Base-by-base conservation (phyloP, 2,329 filamentous ascomycete species). In the Apiospora sp. region DNA sequence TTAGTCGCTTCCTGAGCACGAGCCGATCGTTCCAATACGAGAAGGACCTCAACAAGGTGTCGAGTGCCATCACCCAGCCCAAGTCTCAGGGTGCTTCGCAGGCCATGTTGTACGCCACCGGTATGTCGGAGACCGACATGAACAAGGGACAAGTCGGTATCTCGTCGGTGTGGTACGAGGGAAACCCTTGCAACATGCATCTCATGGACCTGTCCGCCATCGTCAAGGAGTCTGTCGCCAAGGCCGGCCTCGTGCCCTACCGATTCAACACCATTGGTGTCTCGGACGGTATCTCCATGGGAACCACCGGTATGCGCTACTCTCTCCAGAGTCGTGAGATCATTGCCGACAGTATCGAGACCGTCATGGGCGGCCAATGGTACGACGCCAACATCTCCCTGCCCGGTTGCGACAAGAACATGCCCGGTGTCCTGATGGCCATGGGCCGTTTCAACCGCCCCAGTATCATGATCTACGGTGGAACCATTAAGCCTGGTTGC, bases 171-270 rank as follows among this genome's bases (percentile, higher is more conserved):
- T 99, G 96, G 96, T 98, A 96, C 85, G 93, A 94, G 78, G 96
- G 96, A 72, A 99, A 99, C 86, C 96, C 96, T 37, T 99, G 96
- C 88, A 99, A 99, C 86, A 99, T 98, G 96, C 96, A 99, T 84
- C 87, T 99, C 75, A 88, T 99, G 84, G 94, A 97, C 80, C 90
- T 99, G 74, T 97, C 94, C 81, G 88, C 92, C 82, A 86, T 92
- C 75, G 93, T 98, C 76, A 86, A 85, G 79, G 83, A 90, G 77
- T 90, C 88, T 19, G 88, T 91, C 54, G 84, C 84, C 72, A 84
- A 92, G 79, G 93, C 95, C 43, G 94, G 94, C 30, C 88, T 99
- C 74, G 89, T 97, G 74, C 94, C 95, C 75, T 97, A 97, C 88
- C 95, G 98, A 83, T 99, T 99, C 90, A 99, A 99, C 88, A 99